phyloP scores from a whole-genome alignment of 768 basidiomycete genomes.

The Mycena haematopus region DNA sequence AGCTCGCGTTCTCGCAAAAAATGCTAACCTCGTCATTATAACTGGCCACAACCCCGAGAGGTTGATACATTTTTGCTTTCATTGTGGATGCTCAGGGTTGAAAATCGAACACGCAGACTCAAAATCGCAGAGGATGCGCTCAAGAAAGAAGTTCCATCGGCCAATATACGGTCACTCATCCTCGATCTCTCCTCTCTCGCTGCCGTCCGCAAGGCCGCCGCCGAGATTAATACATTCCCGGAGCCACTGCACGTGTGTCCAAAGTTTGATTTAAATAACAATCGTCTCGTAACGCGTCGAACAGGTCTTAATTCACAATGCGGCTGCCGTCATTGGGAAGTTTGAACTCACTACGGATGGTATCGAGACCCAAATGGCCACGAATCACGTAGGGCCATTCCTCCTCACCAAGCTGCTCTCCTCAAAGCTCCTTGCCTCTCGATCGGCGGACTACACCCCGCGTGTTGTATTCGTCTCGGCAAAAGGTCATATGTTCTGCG shows the following conservation, averaged over 20 bases:
- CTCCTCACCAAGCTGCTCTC: conserved; percentile 7
- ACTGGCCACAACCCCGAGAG: not conserved
- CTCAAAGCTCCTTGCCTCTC: not conserved
- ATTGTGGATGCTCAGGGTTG: not conserved
- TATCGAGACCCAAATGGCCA: conserved; percentile 6
- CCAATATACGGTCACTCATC: not conserved
- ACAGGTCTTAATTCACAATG: conserved; percentile 17
- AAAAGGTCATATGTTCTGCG: not conserved
- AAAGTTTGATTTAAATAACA: not conserved
- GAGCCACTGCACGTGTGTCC: conserved; percentile 14
- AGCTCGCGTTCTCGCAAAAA: conserved; percentile 4
- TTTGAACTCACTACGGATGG: conserved; percentile 15
- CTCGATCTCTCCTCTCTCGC: conserved; percentile 13
- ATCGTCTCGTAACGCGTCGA: no score
- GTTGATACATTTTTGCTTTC: not conserved
- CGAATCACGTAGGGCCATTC: conserved; percentile 8
- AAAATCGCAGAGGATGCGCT: conserved; percentile 8
- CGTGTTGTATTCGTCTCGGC: conserved; percentile 10
- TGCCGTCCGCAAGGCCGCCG: conserved; percentile 8
- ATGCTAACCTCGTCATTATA: conserved; percentile 3
- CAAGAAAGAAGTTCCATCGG: conserved; percentile 8
- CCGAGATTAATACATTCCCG: not conserved
- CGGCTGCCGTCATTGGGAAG: conserved; percentile 2
- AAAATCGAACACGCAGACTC: not conserved
- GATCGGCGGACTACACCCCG: not conserved